Conservation (phyloP, 352 stramenopile genomes). For the Peronospora belbahrii region DNA sequence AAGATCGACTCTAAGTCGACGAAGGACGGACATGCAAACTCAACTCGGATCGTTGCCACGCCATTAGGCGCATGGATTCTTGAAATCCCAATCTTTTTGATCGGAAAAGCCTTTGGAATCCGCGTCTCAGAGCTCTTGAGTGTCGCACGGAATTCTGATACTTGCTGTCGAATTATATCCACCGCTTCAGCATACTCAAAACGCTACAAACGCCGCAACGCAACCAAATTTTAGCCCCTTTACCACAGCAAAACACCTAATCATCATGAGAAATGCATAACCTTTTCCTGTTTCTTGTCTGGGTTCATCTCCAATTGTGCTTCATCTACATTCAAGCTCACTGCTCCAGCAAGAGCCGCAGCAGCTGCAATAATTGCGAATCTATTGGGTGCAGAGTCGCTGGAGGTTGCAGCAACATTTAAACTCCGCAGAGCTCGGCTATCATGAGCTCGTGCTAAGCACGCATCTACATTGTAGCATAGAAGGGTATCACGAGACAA, state of each 20-base stretch:
- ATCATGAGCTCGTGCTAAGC: background rate
- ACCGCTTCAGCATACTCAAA: constrained; percentile 60
- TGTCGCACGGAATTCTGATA: constrained; percentile 68
- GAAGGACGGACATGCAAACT: constrained; percentile 74
- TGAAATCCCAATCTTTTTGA: constrained; percentile 81
- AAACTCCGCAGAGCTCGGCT: constrained; percentile 6
- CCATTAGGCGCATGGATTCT: constrained; percentile 68
- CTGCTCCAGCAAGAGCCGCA: constrained; percentile 10
- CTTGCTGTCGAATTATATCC: constrained; percentile 57
- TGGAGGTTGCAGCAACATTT: constrained; percentile 1
- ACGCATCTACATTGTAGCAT: background rate
- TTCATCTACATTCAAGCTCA: constrained; percentile 1
- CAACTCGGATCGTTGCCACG: constrained; percentile 77
- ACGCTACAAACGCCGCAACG: constrained; percentile 21
- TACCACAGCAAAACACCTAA: constrained; percentile 4
- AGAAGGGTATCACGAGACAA: background rate
- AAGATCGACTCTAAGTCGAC: constrained; percentile 68
- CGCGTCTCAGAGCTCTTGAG: constrained; percentile 68
- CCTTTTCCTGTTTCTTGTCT: constrained; percentile 29
- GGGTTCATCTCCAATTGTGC: constrained; percentile 15
- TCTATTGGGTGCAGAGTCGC: constrained; percentile 4
- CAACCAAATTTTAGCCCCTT: background rate
- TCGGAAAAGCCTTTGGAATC: constrained; percentile 68
- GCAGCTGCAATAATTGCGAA: constrained; percentile 12
- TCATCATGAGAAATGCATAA: constrained; percentile 1